These are phyloP conservation scores for Monosporozyma solicola DNA, from an alignment of 805 yeast species.

Conservation along the genomic window DNA sequence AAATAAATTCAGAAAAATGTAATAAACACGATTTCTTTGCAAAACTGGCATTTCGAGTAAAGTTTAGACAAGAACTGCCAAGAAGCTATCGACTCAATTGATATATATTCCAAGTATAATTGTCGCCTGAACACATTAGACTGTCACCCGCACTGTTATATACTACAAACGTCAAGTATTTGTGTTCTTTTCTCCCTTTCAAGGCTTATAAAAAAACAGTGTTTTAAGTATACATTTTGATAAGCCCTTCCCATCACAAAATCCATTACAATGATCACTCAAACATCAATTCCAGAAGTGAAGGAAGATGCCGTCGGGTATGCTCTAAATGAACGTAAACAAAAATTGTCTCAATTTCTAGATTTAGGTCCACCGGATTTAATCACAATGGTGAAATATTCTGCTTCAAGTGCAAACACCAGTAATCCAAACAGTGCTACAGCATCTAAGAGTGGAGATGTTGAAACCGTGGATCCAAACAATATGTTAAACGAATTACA, in stretches of 20 bases:
- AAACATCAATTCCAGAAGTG: conserved; percentile 59
- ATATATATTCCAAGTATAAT: neutral
- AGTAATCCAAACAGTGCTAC: conserved; percentile 3
- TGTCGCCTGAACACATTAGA: neutral
- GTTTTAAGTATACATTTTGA: too few relatives aligned
- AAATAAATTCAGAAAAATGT: neutral
- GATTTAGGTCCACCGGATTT: conserved; percentile 71
- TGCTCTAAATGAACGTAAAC: conserved; percentile 55
- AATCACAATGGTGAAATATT: conserved; percentile 33
- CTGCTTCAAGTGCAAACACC: conserved; percentile 15
- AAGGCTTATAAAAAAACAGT: too few relatives aligned
- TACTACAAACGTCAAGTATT: neutral
- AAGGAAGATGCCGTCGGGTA: conserved; percentile 50
- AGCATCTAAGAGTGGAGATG: conserved; percentile 7
- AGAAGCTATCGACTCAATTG: neutral
- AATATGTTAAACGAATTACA: conserved; percentile 17
- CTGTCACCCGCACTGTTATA: neutral
- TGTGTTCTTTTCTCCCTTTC: too few relatives aligned
- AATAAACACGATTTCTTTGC: neutral
- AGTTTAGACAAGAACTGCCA: neutral
- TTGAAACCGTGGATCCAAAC: conserved; percentile 12
- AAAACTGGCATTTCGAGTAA: neutral
- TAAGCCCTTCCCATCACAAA: neutral
- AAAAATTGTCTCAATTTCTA: conserved; percentile 46
- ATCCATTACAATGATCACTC: conserved; percentile 31